Percentiles rank a stretch among this genome's conserved stretches.
Conservation (phyloP, 176 grass and related monocot genomes). For the Chloris gayana region DNA sequence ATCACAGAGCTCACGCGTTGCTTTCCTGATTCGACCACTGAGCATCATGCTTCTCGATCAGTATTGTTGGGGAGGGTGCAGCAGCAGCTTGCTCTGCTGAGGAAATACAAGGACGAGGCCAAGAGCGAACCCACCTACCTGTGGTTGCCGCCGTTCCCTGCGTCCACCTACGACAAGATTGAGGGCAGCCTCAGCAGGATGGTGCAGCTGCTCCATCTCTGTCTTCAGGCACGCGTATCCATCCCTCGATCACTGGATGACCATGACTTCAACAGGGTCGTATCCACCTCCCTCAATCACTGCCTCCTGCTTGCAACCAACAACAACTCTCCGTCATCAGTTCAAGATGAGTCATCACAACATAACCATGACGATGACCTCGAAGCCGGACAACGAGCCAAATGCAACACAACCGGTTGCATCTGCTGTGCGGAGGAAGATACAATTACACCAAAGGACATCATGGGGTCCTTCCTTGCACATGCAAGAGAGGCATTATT, state of each 20-base stretch:
- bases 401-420: neutral
- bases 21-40: neutral
- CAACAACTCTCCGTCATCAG: neutral
- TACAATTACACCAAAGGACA: constrained; percentile 8
- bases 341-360: neutral
- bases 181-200: constrained; percentile 58
- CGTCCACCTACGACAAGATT: constrained; percentile 44
- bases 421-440: constrained; percentile 36
- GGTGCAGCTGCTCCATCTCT: constrained; percentile 59
- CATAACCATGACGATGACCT: neutral
- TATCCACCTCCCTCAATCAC: constrained; percentile 34
- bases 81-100: constrained; percentile 39
- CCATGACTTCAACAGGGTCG: constrained; percentile 38
- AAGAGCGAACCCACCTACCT: constrained; percentile 60
- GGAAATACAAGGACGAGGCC: constrained; percentile 49
- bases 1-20: constrained; percentile 40
- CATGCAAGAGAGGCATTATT: constrained; percentile 25
- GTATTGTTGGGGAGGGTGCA: neutral
- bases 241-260: neutral
- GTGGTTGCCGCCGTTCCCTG: constrained; percentile 64
- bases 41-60: too few relatives aligned
- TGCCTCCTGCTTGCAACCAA: constrained; percentile 26
- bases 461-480: constrained; percentile 38
- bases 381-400: constrained; percentile 27
- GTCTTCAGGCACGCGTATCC: constrained; percentile 28